phyloP scores from a whole-genome alignment of 208 protist genomes.

The Leishmania tropica region DNA sequence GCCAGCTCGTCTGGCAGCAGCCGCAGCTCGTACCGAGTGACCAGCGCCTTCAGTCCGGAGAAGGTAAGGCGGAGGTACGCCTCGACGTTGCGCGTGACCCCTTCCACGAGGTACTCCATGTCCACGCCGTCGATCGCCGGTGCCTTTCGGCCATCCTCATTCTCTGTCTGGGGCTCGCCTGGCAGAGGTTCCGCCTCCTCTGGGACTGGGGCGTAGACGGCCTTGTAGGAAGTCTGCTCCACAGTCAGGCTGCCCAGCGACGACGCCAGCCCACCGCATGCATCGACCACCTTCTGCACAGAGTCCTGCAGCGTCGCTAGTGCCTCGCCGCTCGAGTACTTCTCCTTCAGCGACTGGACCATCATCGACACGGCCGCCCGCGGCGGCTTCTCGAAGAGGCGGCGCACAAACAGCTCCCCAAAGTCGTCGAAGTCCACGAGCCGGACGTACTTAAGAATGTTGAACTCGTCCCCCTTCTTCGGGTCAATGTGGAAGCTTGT shows the following conservation, averaged over 20 bases:
- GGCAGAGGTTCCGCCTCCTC: neutral
- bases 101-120: constrained; percentile 62
- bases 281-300: constrained; percentile 48
- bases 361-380: constrained; percentile 66
- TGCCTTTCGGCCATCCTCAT: constrained; percentile 1
- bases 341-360: constrained; percentile 50
- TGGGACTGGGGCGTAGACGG: constrained; percentile 15
- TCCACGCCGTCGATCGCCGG: constrained; percentile 48
- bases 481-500: constrained; percentile 75
- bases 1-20: constrained; percentile 56
- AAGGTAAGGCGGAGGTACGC: constrained; percentile 72
- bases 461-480: constrained; percentile 39
- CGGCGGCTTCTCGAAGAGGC: constrained; percentile 57
- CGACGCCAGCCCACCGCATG: constrained; percentile 35
- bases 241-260: constrained; percentile 33
- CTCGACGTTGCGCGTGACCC: constrained; percentile 51
- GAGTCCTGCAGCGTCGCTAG: constrained; percentile 46
- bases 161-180: constrained; percentile 9
- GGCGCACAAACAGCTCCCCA: constrained; percentile 67
- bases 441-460: constrained; percentile 66
- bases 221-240: constrained; percentile 25
- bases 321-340: constrained; percentile 30
- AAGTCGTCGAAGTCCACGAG: constrained; percentile 77
- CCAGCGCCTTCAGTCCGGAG: constrained; percentile 50
- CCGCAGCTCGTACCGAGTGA: constrained; percentile 64